phyloP scores from a whole-genome alignment of 2,329 filamentous ascomycete genomes.

The Diplocarpon rosae region DNA sequence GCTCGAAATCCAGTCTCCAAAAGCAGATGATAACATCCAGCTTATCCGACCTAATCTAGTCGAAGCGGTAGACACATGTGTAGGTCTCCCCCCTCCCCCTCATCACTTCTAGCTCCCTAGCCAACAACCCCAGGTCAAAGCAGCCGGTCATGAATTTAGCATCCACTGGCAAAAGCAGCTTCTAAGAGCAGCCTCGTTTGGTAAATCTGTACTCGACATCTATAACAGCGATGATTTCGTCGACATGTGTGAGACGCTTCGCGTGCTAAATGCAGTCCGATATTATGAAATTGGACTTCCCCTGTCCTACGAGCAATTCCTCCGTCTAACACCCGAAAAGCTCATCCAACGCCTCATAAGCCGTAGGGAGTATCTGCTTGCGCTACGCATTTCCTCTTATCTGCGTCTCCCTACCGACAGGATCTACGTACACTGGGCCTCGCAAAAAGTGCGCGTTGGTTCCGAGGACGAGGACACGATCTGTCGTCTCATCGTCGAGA shows the following conservation, averaged over 20 bases:
- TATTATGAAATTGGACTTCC: conserved; percentile 87
- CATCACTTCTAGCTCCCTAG: conserved; percentile 10
- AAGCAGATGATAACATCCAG: conserved; percentile 96
- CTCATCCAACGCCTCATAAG: conserved; percentile 80
- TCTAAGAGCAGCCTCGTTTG: conserved; percentile 92
- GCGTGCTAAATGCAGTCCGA: conserved; percentile 84
- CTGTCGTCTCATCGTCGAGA: conserved; percentile 75
- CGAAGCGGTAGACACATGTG: conserved; percentile 87
- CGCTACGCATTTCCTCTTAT: conserved; percentile 79
- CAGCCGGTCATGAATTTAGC: conserved; percentile 85
- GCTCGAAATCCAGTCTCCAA: conserved; percentile 85
- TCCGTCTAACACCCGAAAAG: conserved; percentile 78
- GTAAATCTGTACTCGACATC: conserved; percentile 91
- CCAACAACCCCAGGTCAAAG: conserved; percentile 45
- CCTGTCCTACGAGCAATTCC: conserved; percentile 86
- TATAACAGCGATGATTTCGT: conserved; percentile 99
- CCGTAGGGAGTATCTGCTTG: conserved; percentile 82
- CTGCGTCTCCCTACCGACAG: conserved; percentile 75
- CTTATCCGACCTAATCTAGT: conserved; percentile 79
- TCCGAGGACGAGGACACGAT: conserved; percentile 80
- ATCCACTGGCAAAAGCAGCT: conserved; percentile 90
- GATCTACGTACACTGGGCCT: conserved; percentile 96
- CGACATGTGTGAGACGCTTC: conserved; percentile 89
- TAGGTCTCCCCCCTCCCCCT: conserved; percentile 9
- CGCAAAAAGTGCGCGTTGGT: conserved; percentile 79